Percentiles rank a stretch among this genome's conserved stretches.
phyloP scores from a whole-genome alignment of 2,329 filamentous ascomycete genomes.

The Clarireedia hainanense region DNA sequence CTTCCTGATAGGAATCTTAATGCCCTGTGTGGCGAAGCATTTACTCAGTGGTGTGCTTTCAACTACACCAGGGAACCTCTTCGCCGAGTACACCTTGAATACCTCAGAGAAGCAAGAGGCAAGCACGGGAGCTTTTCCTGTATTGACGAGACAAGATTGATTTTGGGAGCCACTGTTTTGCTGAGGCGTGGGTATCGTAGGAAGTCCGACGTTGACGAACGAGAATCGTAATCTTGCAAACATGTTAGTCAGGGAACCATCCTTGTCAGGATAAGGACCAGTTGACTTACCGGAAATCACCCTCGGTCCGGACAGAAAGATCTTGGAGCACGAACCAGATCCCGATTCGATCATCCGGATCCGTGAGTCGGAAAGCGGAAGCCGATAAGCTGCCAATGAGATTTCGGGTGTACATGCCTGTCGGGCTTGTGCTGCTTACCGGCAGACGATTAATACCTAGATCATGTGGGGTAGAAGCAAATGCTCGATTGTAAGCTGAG shows the following conservation, averaged over 20 bases:
- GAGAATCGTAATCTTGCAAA: constrained; percentile 50
- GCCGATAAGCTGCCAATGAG: constrained; percentile 87
- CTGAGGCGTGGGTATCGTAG: constrained; percentile 5
- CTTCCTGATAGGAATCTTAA: constrained; percentile 76
- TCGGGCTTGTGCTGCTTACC: constrained; percentile 38
- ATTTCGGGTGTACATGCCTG: constrained; percentile 89
- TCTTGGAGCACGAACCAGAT: constrained; percentile 98
- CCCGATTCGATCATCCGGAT: constrained; percentile 71
- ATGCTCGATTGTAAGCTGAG: constrained; percentile 8
- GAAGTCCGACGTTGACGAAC: constrained; percentile 75
- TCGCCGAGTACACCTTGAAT: constrained; percentile 92
- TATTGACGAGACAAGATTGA: constrained; percentile 51
- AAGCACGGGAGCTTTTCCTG: constrained; percentile 70
- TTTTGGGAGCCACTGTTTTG: constrained; percentile 22
- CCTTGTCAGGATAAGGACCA: background rate
- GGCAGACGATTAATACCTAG: constrained; percentile 16
- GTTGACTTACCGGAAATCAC: constrained; percentile 68
- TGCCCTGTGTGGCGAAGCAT: constrained; percentile 80
- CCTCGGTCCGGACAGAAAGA: constrained; percentile 87
- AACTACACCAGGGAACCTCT: constrained; percentile 97
- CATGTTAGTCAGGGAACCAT: background rate
- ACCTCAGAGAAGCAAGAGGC: constrained; percentile 79
- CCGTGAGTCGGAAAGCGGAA: constrained; percentile 76
- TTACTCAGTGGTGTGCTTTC: constrained; percentile 89
- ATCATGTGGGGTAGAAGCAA: constrained; percentile 16